Base-by-base conservation (phyloP, 805 yeast species). In the Saccharomycopsis oosterbeekiorum region DNA sequence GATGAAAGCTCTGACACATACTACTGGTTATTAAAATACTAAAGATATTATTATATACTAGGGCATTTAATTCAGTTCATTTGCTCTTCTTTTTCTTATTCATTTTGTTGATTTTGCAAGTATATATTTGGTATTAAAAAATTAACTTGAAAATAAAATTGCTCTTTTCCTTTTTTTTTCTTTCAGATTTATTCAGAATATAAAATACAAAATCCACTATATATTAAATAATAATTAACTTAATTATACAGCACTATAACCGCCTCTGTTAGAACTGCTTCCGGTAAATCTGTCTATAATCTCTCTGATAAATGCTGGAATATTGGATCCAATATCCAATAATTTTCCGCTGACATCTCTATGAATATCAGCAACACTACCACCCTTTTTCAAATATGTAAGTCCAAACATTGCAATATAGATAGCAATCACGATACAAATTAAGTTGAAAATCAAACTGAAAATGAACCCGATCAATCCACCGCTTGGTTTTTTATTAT, bases 241-340 rank as follows among this genome's bases (percentile, higher is more conserved):
- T 40, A 10, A 47, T 74, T 77, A 92, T 11, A 94, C 96, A 41
- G 97, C 98, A 70, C 96, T 85, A 72, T 94, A 93, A 19, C 97
- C 98, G 34, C 96, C 96, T 67, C 78, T 76, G 55, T 80, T 75
- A 29, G 70, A 61, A 59, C 78, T 74, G 24, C 84, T 80, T 6
- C 92, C 86, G 59, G 85, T 78, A 40, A 92, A 71, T 68, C 81
- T 89, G 58, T 81, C 81, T 51, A 83, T 75, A 3, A 92, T 78
- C 73, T 92, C 97, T 65, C 76, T 79, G 54, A 81, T 66, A 64
- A 92, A 85, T 14, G 80, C 80, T 5, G 94, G 94, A 58, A 85
- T 72, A 1, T 85, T 84, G 29, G 77, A 75, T 54, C 81, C 68
- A 39, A 86, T 75, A 61, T 84, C 88, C 53, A 80, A 73, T 51